Evolutionary conservation across 2,329 filamentous ascomycete species (phyloP).

Genomic region (Nigrograna mackinnonii): DNA sequence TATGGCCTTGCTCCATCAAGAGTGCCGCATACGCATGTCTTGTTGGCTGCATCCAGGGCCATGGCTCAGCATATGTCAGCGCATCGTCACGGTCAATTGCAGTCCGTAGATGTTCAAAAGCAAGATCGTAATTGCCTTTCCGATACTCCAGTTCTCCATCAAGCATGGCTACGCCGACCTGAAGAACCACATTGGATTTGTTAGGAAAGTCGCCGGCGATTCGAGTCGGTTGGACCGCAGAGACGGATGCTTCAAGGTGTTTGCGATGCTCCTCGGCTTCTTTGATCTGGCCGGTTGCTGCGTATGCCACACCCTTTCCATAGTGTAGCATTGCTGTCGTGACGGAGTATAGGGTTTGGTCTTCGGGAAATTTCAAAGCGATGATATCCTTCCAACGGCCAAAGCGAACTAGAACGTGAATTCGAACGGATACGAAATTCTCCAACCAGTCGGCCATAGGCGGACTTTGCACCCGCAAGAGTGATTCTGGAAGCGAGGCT

Average conservation of each 20-base stretch:
- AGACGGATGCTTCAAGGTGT: slow-evolving; percentile 56
- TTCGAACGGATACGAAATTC: slow-evolving; percentile 67
- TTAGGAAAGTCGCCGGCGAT: slow-evolving; percentile 69
- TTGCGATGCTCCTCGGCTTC: slow-evolving; percentile 58
- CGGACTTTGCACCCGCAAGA: slow-evolving; percentile 67
- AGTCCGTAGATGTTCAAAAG: slow-evolving; percentile 62
- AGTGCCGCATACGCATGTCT: slow-evolving; percentile 73
- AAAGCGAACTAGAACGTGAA: slow-evolving; percentile 74
- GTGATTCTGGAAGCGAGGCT: slow-evolving; percentile 62
- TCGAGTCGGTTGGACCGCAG: slow-evolving; percentile 60
- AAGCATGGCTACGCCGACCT: slow-evolving; percentile 65
- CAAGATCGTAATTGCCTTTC: slow-evolving; percentile 57
- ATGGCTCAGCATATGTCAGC: slow-evolving; percentile 73
- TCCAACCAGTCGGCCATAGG: slow-evolving; percentile 83
- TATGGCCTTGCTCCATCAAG: slow-evolving; percentile 65
- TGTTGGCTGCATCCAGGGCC: slow-evolving; percentile 79
- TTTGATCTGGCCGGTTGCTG: slow-evolving; percentile 58
- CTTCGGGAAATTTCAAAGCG: slow-evolving; percentile 58
- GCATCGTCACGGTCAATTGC: slow-evolving; percentile 64
- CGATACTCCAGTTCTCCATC: slow-evolving; percentile 76
- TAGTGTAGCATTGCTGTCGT: slow-evolving; percentile 72
- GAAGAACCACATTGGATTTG: slow-evolving; percentile 64
- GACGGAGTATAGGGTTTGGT: slow-evolving; percentile 66
- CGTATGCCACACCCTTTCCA: slow-evolving; percentile 68
- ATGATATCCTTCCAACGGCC: slow-evolving; percentile 72